A percentile compares a stretch with the other conserved stretches of the same genome.
These are phyloP conservation scores for Phymatotrichopsis omnivora DNA, from an alignment of 2,329 filamentous ascomycete genomes.

Conservation along the genomic window DNA sequence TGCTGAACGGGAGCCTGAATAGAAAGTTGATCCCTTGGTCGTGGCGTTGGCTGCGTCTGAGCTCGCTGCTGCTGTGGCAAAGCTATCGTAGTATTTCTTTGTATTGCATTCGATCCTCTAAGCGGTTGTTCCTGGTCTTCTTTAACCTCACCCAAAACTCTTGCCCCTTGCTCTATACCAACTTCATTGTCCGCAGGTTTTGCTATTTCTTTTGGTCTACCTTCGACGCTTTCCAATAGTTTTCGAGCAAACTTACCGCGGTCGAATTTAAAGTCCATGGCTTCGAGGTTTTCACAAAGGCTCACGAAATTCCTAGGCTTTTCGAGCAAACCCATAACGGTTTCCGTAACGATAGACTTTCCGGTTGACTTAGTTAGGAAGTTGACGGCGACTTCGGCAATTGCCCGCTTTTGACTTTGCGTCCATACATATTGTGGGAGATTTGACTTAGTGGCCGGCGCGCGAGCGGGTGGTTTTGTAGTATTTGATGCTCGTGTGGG, in stretches of 20 bases:
- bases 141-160: slow-evolving; percentile 31
- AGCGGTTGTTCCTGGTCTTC: slow-evolving; percentile 23
- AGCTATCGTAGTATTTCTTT: too few species aligned
- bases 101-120: slow-evolving; percentile 31
- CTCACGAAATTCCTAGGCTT: slow-evolving; percentile 47
- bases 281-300: slow-evolving; percentile 46
- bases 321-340: slow-evolving; percentile 42
- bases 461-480: too few species aligned
- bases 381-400: slow-evolving; percentile 43
- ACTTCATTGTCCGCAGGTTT: not conserved
- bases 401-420: slow-evolving; percentile 37
- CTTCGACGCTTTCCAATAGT: slow-evolving; percentile 35
- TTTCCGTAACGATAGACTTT: slow-evolving; percentile 35
- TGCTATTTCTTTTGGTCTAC: not conserved
- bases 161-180: slow-evolving; percentile 33
- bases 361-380: slow-evolving; percentile 39
- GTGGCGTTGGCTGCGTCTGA: not conserved
- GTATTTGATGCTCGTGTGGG: too few species aligned
- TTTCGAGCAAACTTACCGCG: slow-evolving; percentile 45
- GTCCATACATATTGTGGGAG: slow-evolving; percentile 2
- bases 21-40: not conserved
- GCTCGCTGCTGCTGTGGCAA: not conserved
- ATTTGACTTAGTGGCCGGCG: too few species aligned
- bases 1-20: not conserved
- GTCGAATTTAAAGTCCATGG: slow-evolving; percentile 42